These are phyloP conservation scores for Lasiodiplodia gonubiensis DNA, from an alignment of 2,329 filamentous ascomycete species.

Conservation along the genomic window DNA sequence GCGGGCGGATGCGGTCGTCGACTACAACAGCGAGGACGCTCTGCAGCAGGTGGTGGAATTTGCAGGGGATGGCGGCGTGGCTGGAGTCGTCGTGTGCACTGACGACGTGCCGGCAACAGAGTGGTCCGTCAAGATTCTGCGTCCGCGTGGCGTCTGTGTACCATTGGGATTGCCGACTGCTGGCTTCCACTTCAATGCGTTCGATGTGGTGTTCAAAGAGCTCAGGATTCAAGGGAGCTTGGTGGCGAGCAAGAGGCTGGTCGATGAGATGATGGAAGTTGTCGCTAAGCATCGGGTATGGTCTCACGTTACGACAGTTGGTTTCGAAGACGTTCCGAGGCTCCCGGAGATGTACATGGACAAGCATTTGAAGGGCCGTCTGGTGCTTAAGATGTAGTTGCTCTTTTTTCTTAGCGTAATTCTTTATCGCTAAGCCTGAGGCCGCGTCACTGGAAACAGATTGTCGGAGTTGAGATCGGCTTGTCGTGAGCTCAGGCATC, in stretches of 20 bases:
- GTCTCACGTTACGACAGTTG: constrained; percentile 36
- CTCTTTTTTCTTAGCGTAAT: too few relatives aligned
- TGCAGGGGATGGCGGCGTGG: background rate
- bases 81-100: constrained; percentile 38
- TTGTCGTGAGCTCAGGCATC: too few relatives aligned
- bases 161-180: constrained; percentile 37
- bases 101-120: constrained; percentile 36
- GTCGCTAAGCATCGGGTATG: constrained; percentile 34
- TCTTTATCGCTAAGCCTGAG: too few relatives aligned
- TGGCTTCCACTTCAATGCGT: constrained; percentile 38
- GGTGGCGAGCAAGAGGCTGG: constrained; percentile 36
- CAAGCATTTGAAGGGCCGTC: constrained; percentile 36
- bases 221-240: constrained; percentile 37
- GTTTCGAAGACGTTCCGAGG: constrained; percentile 35
- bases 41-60: background rate
- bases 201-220: constrained; percentile 37
- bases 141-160: constrained; percentile 36
- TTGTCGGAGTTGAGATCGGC: too few relatives aligned
- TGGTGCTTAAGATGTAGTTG: constrained; percentile 37
- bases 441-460: too few relatives aligned
- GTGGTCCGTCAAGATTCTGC: constrained; percentile 37
- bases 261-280: constrained; percentile 36
- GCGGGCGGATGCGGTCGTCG: background rate
- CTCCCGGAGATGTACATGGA: constrained; percentile 34
- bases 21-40: background rate